Conservation (phyloP, 495 filamentous ascomycete species). For the Hypoxylon fuscum region DNA sequence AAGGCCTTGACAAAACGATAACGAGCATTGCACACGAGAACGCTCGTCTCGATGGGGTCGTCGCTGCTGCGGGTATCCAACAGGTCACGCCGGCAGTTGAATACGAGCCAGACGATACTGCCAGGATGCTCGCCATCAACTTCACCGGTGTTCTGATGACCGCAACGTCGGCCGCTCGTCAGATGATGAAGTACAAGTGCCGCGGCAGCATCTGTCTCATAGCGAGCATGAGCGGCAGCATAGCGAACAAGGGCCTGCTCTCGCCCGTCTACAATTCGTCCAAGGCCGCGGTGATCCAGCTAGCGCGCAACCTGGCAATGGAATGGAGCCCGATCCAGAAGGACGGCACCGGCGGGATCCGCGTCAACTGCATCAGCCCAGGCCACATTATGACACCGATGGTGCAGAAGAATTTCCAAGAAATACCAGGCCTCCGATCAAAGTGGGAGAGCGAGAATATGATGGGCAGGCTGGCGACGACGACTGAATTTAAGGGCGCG, state of each 20-base stretch:
- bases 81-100: conserved; percentile 74
- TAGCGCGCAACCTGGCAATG: conserved; percentile 71
- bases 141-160: conserved; percentile 82
- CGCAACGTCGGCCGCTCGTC: conserved; percentile 72
- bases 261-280: conserved; percentile 73
- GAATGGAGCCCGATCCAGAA: conserved; percentile 67
- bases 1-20: conserved; percentile 63
- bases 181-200: conserved; percentile 78
- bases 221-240: conserved; percentile 75
- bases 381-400: conserved; percentile 80
- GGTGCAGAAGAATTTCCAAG: conserved; percentile 71
- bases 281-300: conserved; percentile 75
- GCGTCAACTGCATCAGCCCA: conserved; percentile 73
- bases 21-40: conserved; percentile 62
- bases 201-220: conserved; percentile 76
- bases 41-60: conserved; percentile 71
- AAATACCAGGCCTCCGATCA: conserved; percentile 64
- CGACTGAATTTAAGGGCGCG: conserved; percentile 73
- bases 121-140: conserved; percentile 77
- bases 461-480: conserved; percentile 69
- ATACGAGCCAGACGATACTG: conserved; percentile 71
- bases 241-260: conserved; percentile 78
- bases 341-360: conserved; percentile 63
- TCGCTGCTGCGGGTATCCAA: conserved; percentile 80
- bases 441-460: conserved; percentile 77